Conservation (phyloP, 495 filamentous ascomycete genomes). For the Articulospora tetracladia region DNA sequence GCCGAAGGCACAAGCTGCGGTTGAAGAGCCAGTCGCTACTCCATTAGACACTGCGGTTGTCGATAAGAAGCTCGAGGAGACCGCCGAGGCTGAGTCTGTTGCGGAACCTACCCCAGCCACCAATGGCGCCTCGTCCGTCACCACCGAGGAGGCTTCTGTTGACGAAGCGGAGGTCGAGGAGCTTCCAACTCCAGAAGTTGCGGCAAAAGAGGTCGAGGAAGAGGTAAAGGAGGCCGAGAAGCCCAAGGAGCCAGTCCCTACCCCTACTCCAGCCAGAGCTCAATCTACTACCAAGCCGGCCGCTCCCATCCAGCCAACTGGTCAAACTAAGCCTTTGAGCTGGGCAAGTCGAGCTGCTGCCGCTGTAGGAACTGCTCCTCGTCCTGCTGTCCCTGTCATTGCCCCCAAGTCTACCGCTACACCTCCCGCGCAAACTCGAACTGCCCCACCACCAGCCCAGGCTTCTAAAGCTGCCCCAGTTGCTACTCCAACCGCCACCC, state of each 20-base stretch:
- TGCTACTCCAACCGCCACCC: conserved; percentile 37
- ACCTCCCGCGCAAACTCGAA: conserved; percentile 24
- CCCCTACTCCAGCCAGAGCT: conserved; percentile 36
- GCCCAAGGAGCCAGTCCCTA: conserved; percentile 48
- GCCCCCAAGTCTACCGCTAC: conserved; percentile 25
- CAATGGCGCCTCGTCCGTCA: conserved; percentile 30
- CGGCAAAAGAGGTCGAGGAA: conserved; percentile 35
- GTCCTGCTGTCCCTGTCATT: conserved; percentile 39
- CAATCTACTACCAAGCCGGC: conserved; percentile 37
- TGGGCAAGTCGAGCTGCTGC: conserved; percentile 79
- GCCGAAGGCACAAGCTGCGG: conserved; percentile 33
- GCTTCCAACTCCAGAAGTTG: conserved; percentile 20
- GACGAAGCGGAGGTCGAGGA: conserved; percentile 26
- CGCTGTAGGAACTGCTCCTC: conserved; percentile 35
- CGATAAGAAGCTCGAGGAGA: conserved; percentile 48
- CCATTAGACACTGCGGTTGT: conserved; percentile 40
- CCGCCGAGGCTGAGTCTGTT: conserved; percentile 23
- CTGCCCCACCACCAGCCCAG: conserved; percentile 23
- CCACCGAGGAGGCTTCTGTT: conserved; percentile 23
- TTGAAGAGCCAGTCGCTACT: conserved; percentile 32
- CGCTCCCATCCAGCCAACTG: conserved; percentile 33
- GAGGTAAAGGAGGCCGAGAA: conserved; percentile 36
- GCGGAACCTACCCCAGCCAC: conserved; percentile 25
- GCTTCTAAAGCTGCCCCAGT: conserved; percentile 14
- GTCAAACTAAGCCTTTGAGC: conserved; percentile 63